phyloP scores from a whole-genome alignment of 768 basidiomycete species.

The Boletus pseudopeckii region DNA sequence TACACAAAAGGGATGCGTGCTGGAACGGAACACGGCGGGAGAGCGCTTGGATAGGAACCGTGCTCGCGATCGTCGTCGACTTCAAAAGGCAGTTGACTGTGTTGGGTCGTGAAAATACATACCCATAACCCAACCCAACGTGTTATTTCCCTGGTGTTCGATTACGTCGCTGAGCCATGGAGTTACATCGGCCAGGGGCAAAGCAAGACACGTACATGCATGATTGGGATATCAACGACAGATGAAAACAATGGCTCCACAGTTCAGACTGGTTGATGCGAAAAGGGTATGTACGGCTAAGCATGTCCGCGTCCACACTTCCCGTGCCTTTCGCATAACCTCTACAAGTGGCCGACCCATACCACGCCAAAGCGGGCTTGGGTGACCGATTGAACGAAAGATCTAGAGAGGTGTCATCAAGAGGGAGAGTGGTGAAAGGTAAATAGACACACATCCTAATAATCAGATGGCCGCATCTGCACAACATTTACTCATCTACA shows the following conservation, averaged over 20 bases:
- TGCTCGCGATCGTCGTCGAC: constrained; percentile 11
- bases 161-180: neutral
- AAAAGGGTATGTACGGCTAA: constrained; percentile 1
- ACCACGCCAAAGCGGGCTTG: neutral
- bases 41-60: neutral
- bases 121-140: neutral
- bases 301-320: constrained; percentile 1
- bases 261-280: neutral
- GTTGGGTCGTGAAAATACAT: neutral
- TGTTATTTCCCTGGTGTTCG: neutral
- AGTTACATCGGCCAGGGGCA: neutral
- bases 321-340: neutral
- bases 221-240: neutral
- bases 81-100: neutral
- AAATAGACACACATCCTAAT: constrained; percentile 4
- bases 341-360: neutral
- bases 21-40: neutral
- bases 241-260: neutral
- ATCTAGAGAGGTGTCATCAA: constrained; percentile 1
- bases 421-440: neutral
- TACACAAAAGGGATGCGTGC: constrained; percentile 2
- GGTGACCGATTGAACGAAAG: neutral
- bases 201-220: neutral
- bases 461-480: neutral
- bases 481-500: neutral